These are phyloP conservation scores for Gossypium lobatum DNA, from an alignment of 441 rosid species.

Conservation along the genomic window DNA sequence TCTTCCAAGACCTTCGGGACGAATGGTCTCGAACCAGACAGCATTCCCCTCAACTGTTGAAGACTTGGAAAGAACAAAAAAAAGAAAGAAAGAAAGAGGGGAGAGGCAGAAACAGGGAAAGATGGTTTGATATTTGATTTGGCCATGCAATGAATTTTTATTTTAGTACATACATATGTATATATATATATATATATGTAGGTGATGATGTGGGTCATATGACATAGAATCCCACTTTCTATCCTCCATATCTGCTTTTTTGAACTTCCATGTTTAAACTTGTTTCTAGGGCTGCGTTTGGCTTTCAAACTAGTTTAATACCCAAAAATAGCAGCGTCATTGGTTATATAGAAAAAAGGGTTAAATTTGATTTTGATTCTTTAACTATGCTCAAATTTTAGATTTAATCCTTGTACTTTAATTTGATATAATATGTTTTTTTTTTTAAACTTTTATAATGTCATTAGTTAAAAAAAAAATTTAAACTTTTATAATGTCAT, in stretches of 20 bases:
- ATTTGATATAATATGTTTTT: too few relatives aligned
- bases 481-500: too few relatives aligned
- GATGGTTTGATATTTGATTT: slow-evolving; percentile 24
- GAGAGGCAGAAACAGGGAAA: slow-evolving; percentile 6
- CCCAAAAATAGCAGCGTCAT: background rate
- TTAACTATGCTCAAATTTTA: too few relatives aligned
- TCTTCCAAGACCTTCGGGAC: background rate
- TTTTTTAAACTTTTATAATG: too few relatives aligned
- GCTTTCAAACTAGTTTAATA: background rate
- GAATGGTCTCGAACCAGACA: slow-evolving; percentile 85
- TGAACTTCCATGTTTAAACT: background rate
- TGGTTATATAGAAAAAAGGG: background rate
- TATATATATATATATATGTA: background rate
- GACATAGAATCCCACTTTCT: slow-evolving; percentile 23
- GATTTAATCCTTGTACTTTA: too few relatives aligned
- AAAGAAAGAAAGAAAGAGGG: slow-evolving; percentile 1
- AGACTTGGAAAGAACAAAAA: background rate
- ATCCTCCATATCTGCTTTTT: slow-evolving; percentile 12
- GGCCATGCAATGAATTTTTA: slow-evolving; percentile 16
- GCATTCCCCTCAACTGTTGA: slow-evolving; percentile 68
- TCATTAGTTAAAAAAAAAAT: too few relatives aligned
- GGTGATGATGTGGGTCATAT: slow-evolving; percentile 27
- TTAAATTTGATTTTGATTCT: too few relatives aligned
- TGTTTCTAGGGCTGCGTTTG: slow-evolving; percentile 1
- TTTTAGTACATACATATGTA: too few relatives aligned